A percentile compares a stretch with the other conserved stretches of the same genome.
Conservation (phyloP, 1,284 basidiomycete species). For the Apiotrichum akiyoshidainum region DNA sequence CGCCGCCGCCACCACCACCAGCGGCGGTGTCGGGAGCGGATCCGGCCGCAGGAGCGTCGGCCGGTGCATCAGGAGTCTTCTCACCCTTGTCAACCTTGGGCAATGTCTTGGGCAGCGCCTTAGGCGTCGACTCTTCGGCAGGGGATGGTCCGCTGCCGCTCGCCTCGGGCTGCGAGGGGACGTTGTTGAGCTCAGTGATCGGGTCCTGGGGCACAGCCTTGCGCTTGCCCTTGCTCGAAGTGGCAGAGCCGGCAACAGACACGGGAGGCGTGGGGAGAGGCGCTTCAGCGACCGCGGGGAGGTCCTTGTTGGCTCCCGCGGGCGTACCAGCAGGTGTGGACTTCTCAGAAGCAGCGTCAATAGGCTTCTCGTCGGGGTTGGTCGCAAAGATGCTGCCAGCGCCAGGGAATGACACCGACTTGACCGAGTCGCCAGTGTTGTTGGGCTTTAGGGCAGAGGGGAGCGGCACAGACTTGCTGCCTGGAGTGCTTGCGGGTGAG, state of each 20-base stretch:
- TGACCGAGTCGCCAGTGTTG: background rate
- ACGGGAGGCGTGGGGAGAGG: background rate
- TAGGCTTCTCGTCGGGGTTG: background rate
- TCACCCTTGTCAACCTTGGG: background rate
- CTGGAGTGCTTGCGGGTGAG: no score
- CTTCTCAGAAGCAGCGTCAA: background rate
- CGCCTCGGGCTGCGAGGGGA: no score
- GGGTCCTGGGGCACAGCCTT: constrained; percentile 5
- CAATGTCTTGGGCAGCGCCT: no score
- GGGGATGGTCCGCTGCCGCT: no score
- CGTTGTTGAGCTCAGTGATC: background rate
- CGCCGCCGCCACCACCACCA: background rate
- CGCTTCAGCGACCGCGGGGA: background rate
- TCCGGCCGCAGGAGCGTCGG: background rate
- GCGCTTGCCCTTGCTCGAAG: background rate
- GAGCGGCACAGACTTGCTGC: no score
- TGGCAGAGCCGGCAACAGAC: background rate
- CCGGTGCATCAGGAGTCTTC: background rate
- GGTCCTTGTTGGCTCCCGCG: background rate
- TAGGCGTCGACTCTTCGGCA: background rate
- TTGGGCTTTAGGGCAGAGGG: background rate
- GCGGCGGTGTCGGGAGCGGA: background rate
- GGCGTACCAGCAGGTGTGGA: background rate
- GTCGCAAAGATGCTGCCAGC: background rate
- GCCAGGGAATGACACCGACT: background rate